A percentile compares a stretch with the other conserved stretches of the same genome.
Conservation (phyloP, 306 rosid genomes). For the Cucurbita pepo region DNA sequence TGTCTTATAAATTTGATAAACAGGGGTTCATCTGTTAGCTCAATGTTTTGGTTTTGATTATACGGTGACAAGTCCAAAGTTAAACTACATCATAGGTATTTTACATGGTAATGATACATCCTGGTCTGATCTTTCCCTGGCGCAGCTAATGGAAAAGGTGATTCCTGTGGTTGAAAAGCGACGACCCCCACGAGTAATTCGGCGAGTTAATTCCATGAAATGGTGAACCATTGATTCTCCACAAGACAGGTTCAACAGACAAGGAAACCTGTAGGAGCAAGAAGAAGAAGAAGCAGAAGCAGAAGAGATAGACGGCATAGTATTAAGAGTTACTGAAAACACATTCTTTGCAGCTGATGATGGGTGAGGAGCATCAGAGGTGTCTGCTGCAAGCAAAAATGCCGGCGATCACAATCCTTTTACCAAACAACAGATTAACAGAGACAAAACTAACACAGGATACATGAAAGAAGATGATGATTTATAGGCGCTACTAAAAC, state of each 20-base stretch:
- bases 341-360: not conserved
- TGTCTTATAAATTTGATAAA: not conserved
- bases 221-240: conserved; percentile 42
- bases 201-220: conserved; percentile 43
- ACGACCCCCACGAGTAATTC: conserved; percentile 42
- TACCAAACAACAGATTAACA: not conserved
- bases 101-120: not conserved
- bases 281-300: not conserved
- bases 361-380: not conserved
- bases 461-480: not conserved
- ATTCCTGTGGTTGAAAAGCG: conserved; percentile 66
- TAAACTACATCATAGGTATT: not conserved
- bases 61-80: not conserved
- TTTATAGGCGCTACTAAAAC: not conserved
- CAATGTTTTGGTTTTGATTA: not conserved
- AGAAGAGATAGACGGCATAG: not conserved
- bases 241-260: conserved; percentile 4
- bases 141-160: conserved; percentile 76
- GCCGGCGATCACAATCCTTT: not conserved
- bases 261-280: not conserved
- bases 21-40: not conserved
- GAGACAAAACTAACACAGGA: not conserved
- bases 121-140: not conserved
- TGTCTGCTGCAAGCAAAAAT: not conserved
- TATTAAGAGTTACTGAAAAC: not conserved